Conservation (phyloP, 2,329 filamentous ascomycete species). For the Alternaria panax region DNA sequence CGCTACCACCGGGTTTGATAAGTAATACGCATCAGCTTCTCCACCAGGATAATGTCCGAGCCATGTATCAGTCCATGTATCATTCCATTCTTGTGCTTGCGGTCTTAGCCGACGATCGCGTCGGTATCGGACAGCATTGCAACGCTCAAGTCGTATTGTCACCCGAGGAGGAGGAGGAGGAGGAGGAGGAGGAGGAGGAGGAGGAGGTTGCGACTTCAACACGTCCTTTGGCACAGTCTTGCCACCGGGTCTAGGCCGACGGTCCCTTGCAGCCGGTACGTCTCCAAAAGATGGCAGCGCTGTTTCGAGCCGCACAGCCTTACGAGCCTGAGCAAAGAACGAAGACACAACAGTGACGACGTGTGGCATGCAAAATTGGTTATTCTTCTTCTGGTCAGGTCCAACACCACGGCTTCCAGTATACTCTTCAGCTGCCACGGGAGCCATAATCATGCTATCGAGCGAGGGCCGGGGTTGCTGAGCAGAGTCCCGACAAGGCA, state of each 20-base stretch:
- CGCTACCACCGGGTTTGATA: neutral
- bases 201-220: no score
- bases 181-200: no score
- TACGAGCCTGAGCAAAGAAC: neutral
- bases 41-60: conserved; percentile 1
- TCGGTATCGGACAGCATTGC: neutral
- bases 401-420: neutral
- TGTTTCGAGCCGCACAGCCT: neutral
- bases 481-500: neutral
- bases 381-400: neutral
- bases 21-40: neutral
- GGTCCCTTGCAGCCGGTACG: neutral
- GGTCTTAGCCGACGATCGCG: neutral
- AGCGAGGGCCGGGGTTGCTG: neutral
- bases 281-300: neutral
- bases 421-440: neutral
- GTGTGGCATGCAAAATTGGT: neutral
- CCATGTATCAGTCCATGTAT: no score
- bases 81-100: neutral
- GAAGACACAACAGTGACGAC: neutral
- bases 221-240: no score
- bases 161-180: no score
- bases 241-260: neutral
- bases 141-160: neutral
- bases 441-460: neutral